Evolutionary conservation across 2,329 filamentous ascomycete species (phyloP).

Genomic region (Trichophyton schoenleinii): DNA sequence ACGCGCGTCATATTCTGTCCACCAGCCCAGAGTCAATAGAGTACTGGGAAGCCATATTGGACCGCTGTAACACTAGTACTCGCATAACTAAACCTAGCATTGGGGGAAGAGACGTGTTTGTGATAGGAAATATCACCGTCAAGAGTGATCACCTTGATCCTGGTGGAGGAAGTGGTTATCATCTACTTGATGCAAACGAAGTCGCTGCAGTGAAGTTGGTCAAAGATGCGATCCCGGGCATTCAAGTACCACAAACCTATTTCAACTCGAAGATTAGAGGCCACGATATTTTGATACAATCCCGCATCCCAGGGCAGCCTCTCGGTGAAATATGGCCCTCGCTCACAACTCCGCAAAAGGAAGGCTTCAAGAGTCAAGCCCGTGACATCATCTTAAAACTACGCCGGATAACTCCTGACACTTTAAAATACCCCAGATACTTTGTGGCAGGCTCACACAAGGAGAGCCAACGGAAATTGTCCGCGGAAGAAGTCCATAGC

Average conservation of each 20-base stretch:
- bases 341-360: slow-evolving; percentile 23
- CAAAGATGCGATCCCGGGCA: slow-evolving; percentile 22
- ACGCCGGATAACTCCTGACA: slow-evolving; percentile 2
- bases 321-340: slow-evolving; percentile 22
- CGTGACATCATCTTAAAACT: slow-evolving; percentile 22
- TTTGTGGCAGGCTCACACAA: slow-evolving; percentile 11
- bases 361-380: slow-evolving; percentile 25
- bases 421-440: slow-evolving; percentile 13
- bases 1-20: slow-evolving; percentile 23
- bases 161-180: slow-evolving; percentile 19
- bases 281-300: slow-evolving; percentile 30
- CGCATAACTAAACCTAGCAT: slow-evolving; percentile 22
- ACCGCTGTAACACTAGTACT: slow-evolving; percentile 18
- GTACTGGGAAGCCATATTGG: slow-evolving; percentile 28
- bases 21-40: slow-evolving; percentile 19
- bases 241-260: slow-evolving; percentile 26
- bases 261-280: slow-evolving; percentile 27
- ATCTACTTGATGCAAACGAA: slow-evolving; percentile 28
- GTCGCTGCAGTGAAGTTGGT: slow-evolving; percentile 24
- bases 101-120: slow-evolving; percentile 24
- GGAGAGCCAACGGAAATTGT: neutral
- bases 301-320: slow-evolving; percentile 29
- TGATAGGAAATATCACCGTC: slow-evolving; percentile 27
- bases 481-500: slow-evolving; percentile 19
- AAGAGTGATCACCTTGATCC: slow-evolving; percentile 23